Percentiles rank a stretch among this genome's conserved stretches.
Conservation (phyloP, 352 stramenopile genomes). For the Globisporangium splendens region DNA sequence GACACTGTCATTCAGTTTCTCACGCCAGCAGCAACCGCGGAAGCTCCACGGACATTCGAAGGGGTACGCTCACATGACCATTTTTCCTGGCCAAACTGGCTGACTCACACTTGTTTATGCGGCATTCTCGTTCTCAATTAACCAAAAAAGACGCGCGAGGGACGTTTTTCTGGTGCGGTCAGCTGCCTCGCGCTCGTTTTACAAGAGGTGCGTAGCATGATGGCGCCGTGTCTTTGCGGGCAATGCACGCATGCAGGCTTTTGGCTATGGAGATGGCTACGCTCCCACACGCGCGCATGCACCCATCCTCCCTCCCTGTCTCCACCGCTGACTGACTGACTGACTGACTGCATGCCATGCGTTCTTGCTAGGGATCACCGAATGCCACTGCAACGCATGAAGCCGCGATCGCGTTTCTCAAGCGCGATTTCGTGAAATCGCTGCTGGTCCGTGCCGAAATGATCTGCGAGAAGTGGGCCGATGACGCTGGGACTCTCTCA, state of each 20-base stretch:
- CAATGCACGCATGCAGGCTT: background rate
- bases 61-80: too few relatives aligned
- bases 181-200: slow-evolving; percentile 51
- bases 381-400: slow-evolving; percentile 25
- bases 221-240: background rate
- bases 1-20: slow-evolving; percentile 37
- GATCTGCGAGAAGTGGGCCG: slow-evolving; percentile 29
- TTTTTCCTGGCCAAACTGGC: background rate
- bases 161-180: slow-evolving; percentile 44
- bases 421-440: slow-evolving; percentile 68
- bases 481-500: background rate
- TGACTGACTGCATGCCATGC: background rate
- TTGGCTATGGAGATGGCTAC: background rate
- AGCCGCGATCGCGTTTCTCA: slow-evolving; percentile 45
- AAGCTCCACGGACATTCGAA: background rate
- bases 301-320: background rate
- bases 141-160: slow-evolving; percentile 20
- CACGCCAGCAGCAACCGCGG: slow-evolving; percentile 9
- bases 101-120: background rate
- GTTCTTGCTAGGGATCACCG: slow-evolving; percentile 7
- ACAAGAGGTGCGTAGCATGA: slow-evolving; percentile 13
- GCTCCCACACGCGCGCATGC: too few relatives aligned
- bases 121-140: background rate
- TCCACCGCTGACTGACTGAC: background rate
- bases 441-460: slow-evolving; percentile 51